Evolutionary conservation across 352 stramenopile species (phyloP).

Genomic region (Pythium aquatile): DNA sequence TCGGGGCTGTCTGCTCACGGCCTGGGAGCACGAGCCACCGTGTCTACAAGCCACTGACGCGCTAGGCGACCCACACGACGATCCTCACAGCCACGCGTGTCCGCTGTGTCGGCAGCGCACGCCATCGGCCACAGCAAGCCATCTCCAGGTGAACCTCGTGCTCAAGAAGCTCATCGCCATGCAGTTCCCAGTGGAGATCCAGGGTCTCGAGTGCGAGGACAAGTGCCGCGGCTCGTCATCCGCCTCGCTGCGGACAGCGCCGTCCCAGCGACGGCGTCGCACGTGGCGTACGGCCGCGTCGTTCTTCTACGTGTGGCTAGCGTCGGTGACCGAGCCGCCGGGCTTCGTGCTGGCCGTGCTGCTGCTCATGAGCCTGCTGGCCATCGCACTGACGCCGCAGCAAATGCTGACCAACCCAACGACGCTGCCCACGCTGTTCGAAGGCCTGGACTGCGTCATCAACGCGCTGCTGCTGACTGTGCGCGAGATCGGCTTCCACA

Average conservation of each 20-base stretch:
- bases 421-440: conserved; percentile 47
- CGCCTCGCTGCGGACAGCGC: not conserved
- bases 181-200: conserved; percentile 55
- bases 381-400: conserved; percentile 59
- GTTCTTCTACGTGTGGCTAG: conserved; percentile 68
- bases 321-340: conserved; percentile 65
- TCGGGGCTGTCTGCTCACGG: conserved; percentile 66
- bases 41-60: not conserved
- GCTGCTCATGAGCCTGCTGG: conserved; percentile 57
- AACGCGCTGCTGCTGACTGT: conserved; percentile 63
- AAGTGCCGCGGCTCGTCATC: conserved; percentile 29
- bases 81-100: conserved; percentile 38
- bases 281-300: conserved; percentile 63
- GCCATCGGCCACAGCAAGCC: conserved; percentile 23
- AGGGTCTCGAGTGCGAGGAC: conserved; percentile 33
- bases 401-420: conserved; percentile 56
- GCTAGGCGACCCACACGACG: not conserved
- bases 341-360: conserved; percentile 75
- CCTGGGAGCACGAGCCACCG: conserved; percentile 44
- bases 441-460: conserved; percentile 54
- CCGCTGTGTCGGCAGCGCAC: conserved; percentile 60
- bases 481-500: conserved; percentile 55
- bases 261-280: conserved; percentile 26
- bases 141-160: conserved; percentile 66
- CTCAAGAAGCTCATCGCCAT: conserved; percentile 56